A percentile compares a stretch with the other conserved stretches of the same genome.
Evolutionary conservation across 192 early-diverging fungal genomes (phyloP).

Genomic region (Podila epicladia): DNA sequence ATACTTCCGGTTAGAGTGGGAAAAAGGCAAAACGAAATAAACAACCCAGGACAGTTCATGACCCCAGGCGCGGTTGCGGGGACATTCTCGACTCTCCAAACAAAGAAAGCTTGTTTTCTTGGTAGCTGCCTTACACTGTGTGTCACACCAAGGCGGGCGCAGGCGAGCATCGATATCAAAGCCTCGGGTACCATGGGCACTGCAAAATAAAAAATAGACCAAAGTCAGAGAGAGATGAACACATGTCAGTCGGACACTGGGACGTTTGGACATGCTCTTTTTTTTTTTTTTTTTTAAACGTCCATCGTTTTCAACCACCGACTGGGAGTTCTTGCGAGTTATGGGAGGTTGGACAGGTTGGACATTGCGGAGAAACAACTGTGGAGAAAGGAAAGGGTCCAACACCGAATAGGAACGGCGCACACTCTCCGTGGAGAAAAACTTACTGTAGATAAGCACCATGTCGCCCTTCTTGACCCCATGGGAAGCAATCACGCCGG

Average conservation of each 20-base stretch:
- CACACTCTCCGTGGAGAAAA: not conserved
- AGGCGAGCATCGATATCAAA: conserved; percentile 86
- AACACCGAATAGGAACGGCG: not conserved
- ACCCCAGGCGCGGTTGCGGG: not conserved
- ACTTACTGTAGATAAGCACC: conserved; percentile 83
- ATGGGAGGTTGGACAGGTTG: too few species aligned
- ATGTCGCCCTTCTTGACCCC: conserved; percentile 75
- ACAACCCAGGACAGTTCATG: not conserved
- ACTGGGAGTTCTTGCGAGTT: too few species aligned
- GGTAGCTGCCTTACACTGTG: conserved; percentile 69
- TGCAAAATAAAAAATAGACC: not conserved
- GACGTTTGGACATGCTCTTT: not conserved
- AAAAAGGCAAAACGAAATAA: not conserved
- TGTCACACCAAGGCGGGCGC: conserved; percentile 83
- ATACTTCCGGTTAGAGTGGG: not conserved
- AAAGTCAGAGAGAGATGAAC: not conserved
- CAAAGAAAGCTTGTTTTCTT: not conserved
- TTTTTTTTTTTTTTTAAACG: not conserved
- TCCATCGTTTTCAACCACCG: not conserved
- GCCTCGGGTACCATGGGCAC: conserved; percentile 84
- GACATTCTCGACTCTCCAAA: too few species aligned
- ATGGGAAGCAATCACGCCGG: conserved; percentile 68
- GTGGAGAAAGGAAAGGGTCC: not conserved
- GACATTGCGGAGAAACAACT: too few species aligned
- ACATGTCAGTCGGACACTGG: not conserved